These are phyloP conservation scores for Zostera marina DNA, from an alignment of 116 monocot species.

Conservation along the genomic window DNA sequence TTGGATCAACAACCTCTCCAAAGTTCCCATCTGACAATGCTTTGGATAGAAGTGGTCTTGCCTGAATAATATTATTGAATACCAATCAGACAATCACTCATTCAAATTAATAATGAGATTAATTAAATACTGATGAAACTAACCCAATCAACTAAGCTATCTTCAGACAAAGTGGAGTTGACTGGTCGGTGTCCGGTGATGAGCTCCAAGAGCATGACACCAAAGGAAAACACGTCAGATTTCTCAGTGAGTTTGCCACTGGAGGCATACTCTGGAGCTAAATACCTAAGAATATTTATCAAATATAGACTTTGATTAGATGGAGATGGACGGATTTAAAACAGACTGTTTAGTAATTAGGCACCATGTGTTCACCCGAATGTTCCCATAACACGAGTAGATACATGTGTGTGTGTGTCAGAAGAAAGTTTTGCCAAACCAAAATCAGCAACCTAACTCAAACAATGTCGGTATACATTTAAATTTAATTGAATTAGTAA, in stretches of 20 bases:
- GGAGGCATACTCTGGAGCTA: conserved; percentile 18
- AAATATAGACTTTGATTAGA: too few species aligned
- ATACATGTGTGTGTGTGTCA: conserved; percentile 12
- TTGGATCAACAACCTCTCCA: conserved; percentile 37
- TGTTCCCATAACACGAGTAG: conserved; percentile 25
- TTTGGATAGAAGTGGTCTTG: conserved; percentile 28
- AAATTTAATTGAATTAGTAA: not conserved
- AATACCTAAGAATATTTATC: conserved; percentile 2
- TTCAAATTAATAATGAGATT: not conserved
- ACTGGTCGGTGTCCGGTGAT: conserved; percentile 45
- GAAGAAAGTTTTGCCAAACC: conserved; percentile 14
- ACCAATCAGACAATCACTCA: too few species aligned
- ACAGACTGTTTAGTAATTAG: not conserved
- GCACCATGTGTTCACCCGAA: conserved; percentile 5
- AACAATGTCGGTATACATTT: not conserved
- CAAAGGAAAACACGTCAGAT: conserved; percentile 19
- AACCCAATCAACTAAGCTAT: conserved; percentile 72
- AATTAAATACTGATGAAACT: not conserved
- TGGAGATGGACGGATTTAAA: not conserved
- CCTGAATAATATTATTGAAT: conserved; percentile 12
- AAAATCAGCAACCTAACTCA: conserved; percentile 14
- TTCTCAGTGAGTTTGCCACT: conserved; percentile 18
- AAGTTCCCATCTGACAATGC: conserved; percentile 35
- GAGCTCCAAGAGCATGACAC: conserved; percentile 16
- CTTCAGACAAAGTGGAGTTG: conserved; percentile 29